Percentiles rank a stretch among this genome's conserved stretches.
These are phyloP conservation scores for Auricularia sp. DNA, from an alignment of 768 basidiomycete genomes.

Conservation along the genomic window DNA sequence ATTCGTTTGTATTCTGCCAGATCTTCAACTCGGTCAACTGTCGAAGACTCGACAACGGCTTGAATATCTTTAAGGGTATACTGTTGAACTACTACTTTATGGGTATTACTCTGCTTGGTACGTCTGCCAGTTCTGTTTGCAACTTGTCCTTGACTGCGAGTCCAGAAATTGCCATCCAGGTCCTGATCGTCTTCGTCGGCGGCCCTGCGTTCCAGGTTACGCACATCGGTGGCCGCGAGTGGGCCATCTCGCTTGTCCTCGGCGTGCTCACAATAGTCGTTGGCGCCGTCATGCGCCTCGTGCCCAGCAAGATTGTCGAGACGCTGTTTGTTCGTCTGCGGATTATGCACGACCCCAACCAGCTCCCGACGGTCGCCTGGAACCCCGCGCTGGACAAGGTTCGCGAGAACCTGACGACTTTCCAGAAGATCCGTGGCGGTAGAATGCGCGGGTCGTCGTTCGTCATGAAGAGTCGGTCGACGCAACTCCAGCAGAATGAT, in stretches of 20 bases:
- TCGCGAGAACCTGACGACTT: conserved; percentile 77
- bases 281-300: conserved; percentile 65
- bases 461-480: conserved; percentile 67
- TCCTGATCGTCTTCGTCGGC: conserved; percentile 85
- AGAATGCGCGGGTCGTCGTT: conserved; percentile 78
- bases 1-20: conserved; percentile 95
- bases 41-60: conserved; percentile 68
- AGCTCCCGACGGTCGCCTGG: conserved; percentile 63
- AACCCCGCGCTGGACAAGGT: conserved; percentile 72
- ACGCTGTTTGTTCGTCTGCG: conserved; percentile 41
- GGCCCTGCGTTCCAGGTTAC: conserved; percentile 87
- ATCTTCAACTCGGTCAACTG: conserved; percentile 95
- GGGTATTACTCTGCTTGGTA: conserved; percentile 74
- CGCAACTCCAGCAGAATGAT: conserved; percentile 28
- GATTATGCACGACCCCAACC: conserved; percentile 52
- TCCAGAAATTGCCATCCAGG: conserved; percentile 76
- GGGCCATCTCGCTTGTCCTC: conserved; percentile 86
- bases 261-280: conserved; percentile 83
- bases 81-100: conserved; percentile 76
- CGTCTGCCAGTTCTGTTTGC: conserved; percentile 13
- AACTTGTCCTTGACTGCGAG: not conserved
- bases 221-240: conserved; percentile 67
- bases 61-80: conserved; percentile 87
- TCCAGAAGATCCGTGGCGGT: conserved; percentile 79
- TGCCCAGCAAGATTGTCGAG: conserved; percentile 77